Conservation (phyloP, 495 filamentous ascomycete genomes). For the Pseudevernia furfuracea region DNA sequence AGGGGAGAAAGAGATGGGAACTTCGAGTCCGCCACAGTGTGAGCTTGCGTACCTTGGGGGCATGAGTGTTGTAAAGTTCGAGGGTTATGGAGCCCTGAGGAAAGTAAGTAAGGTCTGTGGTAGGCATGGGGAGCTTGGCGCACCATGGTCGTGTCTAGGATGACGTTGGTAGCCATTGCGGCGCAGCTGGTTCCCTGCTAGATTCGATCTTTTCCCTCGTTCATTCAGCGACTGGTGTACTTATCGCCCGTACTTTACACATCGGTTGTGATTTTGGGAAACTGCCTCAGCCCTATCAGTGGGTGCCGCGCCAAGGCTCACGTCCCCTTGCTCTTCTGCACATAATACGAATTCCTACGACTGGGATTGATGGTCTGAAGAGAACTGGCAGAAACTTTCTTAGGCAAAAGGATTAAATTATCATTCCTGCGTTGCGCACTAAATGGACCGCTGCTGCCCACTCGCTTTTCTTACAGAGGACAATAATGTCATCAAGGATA, state of each 20-base stretch:
- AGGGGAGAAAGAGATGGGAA: background rate
- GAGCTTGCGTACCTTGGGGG: conserved; percentile 50
- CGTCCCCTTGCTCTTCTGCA: too few species aligned
- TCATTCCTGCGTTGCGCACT: too few species aligned
- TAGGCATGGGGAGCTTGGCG: background rate
- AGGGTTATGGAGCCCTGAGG: conserved; percentile 68
- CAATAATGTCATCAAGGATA: too few species aligned
- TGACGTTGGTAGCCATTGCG: conserved; percentile 65
- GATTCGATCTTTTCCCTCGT: background rate
- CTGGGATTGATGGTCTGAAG: too few species aligned
- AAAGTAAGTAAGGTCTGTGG: conserved; percentile 23
- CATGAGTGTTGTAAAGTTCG: conserved; percentile 81
- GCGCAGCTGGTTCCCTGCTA: background rate
- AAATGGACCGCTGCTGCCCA: too few species aligned
- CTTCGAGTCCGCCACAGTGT: background rate
- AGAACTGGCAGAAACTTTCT: too few species aligned
- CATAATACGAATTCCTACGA: too few species aligned
- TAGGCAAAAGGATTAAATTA: too few species aligned
- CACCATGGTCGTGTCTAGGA: conserved; percentile 78
- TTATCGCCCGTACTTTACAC: background rate
- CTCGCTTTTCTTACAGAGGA: too few species aligned
- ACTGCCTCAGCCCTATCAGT: background rate
- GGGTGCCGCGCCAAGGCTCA: background rate
- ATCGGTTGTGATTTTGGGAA: background rate
- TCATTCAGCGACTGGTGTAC: background rate